Conservation (phyloP, 1,284 basidiomycete species). For the Puccinia brachypodii region DNA sequence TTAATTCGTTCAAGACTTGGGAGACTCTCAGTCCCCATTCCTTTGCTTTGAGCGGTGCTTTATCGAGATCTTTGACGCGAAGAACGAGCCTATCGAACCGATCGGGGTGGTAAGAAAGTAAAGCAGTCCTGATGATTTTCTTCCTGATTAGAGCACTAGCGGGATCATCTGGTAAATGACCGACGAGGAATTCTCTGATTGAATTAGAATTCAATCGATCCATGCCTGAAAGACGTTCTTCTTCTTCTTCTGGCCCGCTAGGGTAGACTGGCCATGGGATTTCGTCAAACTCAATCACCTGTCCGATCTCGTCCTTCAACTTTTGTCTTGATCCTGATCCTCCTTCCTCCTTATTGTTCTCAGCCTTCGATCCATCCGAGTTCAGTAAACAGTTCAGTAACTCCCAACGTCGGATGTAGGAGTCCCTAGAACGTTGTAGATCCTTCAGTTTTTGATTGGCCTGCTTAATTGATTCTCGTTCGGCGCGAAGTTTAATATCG, state of each 20-base stretch:
- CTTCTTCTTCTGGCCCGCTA: neutral
- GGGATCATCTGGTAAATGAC: neutral
- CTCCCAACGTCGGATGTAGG: slow-evolving; percentile 15
- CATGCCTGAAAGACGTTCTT: neutral
- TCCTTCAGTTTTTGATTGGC: neutral
- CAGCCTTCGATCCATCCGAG: slow-evolving; percentile 3
- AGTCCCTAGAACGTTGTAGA: neutral
- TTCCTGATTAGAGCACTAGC: neutral
- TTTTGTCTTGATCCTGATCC: slow-evolving; percentile 2
- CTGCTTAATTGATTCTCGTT: neutral
- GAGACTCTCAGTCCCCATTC: slow-evolving; percentile 39
- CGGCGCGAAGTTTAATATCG: neutral
- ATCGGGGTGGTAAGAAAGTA: slow-evolving; percentile 44
- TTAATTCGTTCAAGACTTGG: slow-evolving; percentile 45
- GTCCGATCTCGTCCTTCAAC: slow-evolving; percentile 8
- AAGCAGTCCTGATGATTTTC: slow-evolving; percentile 18
- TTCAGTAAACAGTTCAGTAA: slow-evolving; percentile 22
- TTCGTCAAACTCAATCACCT: slow-evolving; percentile 26
- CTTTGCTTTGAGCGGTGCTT: slow-evolving; percentile 2
- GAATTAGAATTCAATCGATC: slow-evolving; percentile 2
- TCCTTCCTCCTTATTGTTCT: neutral
- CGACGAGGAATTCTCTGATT: slow-evolving; percentile 14
- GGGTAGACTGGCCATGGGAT: slow-evolving; percentile 44
- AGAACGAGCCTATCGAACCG: slow-evolving; percentile 22
- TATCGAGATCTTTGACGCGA: slow-evolving; percentile 11